Percentiles rank a stretch among this genome's conserved stretches.
These are phyloP conservation scores for Senna siamea DNA, from an alignment of 306 rosid genomes.

Conservation along the genomic window DNA sequence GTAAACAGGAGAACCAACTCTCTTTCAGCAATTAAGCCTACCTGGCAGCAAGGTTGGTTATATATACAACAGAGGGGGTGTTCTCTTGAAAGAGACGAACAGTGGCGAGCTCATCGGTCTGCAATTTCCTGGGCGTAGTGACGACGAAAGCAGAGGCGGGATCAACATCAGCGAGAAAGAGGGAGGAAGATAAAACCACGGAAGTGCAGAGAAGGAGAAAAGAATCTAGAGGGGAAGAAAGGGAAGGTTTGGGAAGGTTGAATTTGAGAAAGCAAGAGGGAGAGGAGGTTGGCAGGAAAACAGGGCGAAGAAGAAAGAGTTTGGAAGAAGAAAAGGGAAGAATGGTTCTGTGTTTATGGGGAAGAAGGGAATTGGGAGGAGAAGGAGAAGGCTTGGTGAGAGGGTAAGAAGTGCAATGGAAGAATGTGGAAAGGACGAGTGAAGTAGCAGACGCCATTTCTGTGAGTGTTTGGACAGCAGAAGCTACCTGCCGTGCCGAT, in stretches of 20 bases:
- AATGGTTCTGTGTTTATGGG: conserved; percentile 27
- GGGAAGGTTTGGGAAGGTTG: conserved; percentile 1
- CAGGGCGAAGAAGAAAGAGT: conserved; percentile 31
- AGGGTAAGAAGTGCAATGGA: conserved; percentile 36
- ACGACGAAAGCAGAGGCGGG: conserved; percentile 84
- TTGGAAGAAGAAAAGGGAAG: conserved; percentile 14
- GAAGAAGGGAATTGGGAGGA: conserved; percentile 52
- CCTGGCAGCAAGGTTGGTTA: conserved; percentile 91
- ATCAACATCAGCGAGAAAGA: conserved; percentile 64
- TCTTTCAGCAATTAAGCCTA: conserved; percentile 27
- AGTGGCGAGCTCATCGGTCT: conserved; percentile 94
- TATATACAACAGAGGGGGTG: conserved; percentile 92
- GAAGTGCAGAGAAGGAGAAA: conserved; percentile 70
- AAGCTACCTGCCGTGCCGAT: neutral
- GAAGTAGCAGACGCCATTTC: conserved; percentile 16
- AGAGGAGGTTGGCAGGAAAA: neutral
- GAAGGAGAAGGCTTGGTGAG: conserved; percentile 16
- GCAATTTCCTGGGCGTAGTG: conserved; percentile 70
- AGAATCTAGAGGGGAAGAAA: conserved; percentile 48
- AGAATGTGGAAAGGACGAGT: conserved; percentile 49
- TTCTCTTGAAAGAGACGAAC: conserved; percentile 91
- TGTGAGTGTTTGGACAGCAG: neutral
- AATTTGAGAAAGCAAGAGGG: neutral
- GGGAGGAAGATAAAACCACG: conserved; percentile 66
- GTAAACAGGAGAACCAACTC: neutral